Evolutionary conservation across 768 basidiomycete species (phyloP).

Genomic region (Butyriboletus loyo): DNA sequence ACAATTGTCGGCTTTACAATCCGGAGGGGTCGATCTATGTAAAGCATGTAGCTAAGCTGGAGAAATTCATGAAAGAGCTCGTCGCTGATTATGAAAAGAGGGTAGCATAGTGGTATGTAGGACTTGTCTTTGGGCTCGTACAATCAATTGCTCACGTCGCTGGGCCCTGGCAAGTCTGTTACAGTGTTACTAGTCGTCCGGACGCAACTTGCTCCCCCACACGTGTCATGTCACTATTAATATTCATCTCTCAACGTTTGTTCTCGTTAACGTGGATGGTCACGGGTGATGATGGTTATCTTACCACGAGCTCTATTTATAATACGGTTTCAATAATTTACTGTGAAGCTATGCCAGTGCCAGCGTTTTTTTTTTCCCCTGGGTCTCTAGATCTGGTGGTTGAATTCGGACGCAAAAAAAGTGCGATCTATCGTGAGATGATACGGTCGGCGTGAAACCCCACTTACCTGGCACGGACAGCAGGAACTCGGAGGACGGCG

Average conservation of each 20-base stretch:
- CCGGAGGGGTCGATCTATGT: slow-evolving; percentile 75
- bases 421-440: neutral
- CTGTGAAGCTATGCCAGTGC: too few relatives aligned
- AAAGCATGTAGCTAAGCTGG: slow-evolving; percentile 81
- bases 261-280: too few relatives aligned
- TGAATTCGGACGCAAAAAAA: neutral
- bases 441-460: neutral
- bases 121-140: neutral
- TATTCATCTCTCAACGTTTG: too few relatives aligned
- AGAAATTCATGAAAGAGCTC: slow-evolving; percentile 67
- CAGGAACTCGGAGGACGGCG: neutral
- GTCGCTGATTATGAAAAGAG: slow-evolving; percentile 31
- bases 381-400: too few relatives aligned
- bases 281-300: too few relatives aligned
- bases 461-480: neutral
- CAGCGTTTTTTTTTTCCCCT: neutral
- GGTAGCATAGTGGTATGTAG: slow-evolving; percentile 7
- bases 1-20: slow-evolving; percentile 90
- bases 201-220: too few relatives aligned
- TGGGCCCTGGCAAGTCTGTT: neutral
- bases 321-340: too few relatives aligned
- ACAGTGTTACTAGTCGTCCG: too few relatives aligned
- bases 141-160: neutral
- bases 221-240: too few relatives aligned
- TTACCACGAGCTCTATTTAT: too few relatives aligned